Evolutionary conservation across 2,329 filamentous ascomycete species (phyloP), one percentile per base, ranked within the genome.

Genomic region (Botryotinia globosa): DNA sequence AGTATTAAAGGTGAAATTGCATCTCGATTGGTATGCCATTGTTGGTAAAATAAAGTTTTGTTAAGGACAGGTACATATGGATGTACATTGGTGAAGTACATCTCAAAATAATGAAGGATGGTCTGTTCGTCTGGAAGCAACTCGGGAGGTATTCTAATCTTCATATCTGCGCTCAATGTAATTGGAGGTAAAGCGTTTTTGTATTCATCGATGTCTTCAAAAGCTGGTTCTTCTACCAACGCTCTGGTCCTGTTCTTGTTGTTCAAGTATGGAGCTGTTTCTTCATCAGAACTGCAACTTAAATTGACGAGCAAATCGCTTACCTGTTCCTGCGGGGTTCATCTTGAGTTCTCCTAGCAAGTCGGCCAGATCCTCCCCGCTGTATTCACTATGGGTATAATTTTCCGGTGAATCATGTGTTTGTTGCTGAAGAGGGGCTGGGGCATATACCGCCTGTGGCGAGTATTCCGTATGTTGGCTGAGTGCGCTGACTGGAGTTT

Each of bases 21-120:
- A n/a, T 91, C 88, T 73, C 93, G 88, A 74, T 94, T 91, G 25
- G 89, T 90, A 72, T 92, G 90, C 95, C 95, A 98, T 83, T 98
- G 94, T 61, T 94, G 90, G 79, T 96, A 97, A 78, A 98, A 92
- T 56, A 91, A 86, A 3, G 87, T 84, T 78, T 93, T 92, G 83
- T 96, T 94, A 70, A 98, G 84, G 4, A 98, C 94, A 0, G 95
- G 95, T 2, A 97, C 90, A 77, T 97, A 98, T 0, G 94, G 94
- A 79, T 98, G 96, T 45, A 98, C 92, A 77, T 98, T 91, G 48
- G 87, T 85, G 81, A 98, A 98, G 81, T 94, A 98, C 61, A 97
- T 91, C 56, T 96, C 90, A 80, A 98, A 97, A 80, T 96, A 97
- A 51, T 92, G 88, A 79, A 94, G 84, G 7, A 91, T 91, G 51